Evolutionary conservation across 805 yeast genomes (phyloP), one percentile per base, ranked within the genome.

Genomic region (Debaryomyces castellii): DNA sequence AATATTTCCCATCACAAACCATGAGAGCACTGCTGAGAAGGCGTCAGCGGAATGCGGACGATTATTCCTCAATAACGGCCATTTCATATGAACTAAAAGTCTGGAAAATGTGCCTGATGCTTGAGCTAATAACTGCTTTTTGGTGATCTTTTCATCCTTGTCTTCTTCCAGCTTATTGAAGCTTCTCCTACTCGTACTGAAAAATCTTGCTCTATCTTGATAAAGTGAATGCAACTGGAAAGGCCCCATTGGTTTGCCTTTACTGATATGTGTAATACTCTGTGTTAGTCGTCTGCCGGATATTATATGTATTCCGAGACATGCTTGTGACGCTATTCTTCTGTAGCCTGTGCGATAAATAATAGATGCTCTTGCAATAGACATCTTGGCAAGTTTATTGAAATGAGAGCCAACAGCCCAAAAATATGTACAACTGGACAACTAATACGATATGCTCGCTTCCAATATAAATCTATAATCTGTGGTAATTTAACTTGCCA

Each of bases 1-100:
- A 17, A 78, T 61, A 52, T 79, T 76, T 0, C 83, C 84, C 81
- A 80, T 76, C 24, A 80, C 68, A 10, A 78, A 58, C 82, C 82
- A 80, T 4, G 83, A 78, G 8, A 75, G 64, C 53, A 80, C 76
- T 1, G 85, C 83, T 2, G 80, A 74, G 14, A 77, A 58, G 47
- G 78, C 82, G 52, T 78, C 82, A 12, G 71, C 53, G 24, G 78
- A 69, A 47, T 76, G 73, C 9, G 80, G 77, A 32, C 78, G 58
- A 51, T 71, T 71, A 39, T 76, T 78, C 34, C 82, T 59, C 1
- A 74, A 59, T 10, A 79, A 58, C 0, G 78, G 67, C 80, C 81
- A 79, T 56, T 73, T 76, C 21, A 72, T 55, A 49, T 69, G 77
- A 7, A 71, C 56, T 42, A 65, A 51, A 24, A 65, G 44, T 28